Evolutionary conservation across 495 filamentous ascomycete species (phyloP).

Genomic region (Xylaria longipes): DNA sequence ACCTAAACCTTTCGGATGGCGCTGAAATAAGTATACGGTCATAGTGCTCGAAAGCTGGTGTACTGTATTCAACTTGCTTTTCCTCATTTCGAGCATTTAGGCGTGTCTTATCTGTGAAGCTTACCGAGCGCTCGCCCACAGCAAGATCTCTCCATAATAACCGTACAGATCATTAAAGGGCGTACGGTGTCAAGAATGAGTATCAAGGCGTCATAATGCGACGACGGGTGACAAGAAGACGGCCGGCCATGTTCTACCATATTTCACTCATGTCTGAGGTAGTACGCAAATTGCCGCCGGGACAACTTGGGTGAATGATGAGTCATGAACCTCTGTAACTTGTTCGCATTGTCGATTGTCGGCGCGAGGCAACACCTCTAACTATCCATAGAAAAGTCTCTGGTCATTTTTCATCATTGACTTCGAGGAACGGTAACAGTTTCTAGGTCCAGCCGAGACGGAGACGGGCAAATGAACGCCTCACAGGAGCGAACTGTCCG

Average conservation of each 20-base stretch:
- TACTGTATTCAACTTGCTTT: neutral
- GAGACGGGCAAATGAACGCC: neutral
- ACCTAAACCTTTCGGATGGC: neutral
- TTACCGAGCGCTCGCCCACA: neutral
- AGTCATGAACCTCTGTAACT: slow-evolving; percentile 5
- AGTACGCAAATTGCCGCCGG: neutral
- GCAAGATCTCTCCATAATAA: neutral
- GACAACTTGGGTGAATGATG: neutral
- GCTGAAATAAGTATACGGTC: neutral
- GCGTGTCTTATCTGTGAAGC: neutral
- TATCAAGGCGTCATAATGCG: neutral
- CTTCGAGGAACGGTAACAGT: neutral
- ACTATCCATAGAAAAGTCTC: neutral
- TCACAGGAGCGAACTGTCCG: neutral
- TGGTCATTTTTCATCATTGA: neutral
- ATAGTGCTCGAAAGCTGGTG: neutral
- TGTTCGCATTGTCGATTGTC: slow-evolving; percentile 6
- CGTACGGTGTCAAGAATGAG: neutral
- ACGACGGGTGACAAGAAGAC: neutral
- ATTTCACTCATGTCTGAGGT: neutral
- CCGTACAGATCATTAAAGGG: neutral
- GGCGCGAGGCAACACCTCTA: neutral
- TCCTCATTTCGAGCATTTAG: too few species aligned
- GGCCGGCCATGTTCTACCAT: neutral
- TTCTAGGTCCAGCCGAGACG: neutral